These are phyloP conservation scores for Debaryomyces subglobosus DNA, from an alignment of 1,139 yeast species.

Conservation along the genomic window DNA sequence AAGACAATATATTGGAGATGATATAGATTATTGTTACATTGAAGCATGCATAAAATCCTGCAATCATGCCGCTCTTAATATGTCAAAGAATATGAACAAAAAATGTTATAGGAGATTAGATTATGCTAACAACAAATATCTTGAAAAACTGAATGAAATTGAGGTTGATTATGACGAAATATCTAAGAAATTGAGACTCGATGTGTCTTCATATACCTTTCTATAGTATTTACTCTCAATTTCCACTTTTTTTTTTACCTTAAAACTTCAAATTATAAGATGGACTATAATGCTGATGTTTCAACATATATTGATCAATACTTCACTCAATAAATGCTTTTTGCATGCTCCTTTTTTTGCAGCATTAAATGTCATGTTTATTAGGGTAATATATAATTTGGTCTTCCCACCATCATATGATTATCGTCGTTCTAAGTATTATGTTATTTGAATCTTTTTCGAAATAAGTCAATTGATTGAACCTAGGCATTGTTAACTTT, in stretches of 20 bases:
- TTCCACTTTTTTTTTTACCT: not conserved
- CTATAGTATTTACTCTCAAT: not conserved
- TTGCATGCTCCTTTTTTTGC: not conserved
- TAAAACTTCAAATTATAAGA: not conserved
- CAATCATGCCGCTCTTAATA: not conserved
- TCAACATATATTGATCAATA: not conserved
- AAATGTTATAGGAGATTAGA: not conserved
- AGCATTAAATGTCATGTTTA: not conserved
- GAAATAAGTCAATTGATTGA: not conserved
- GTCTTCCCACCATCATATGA: not conserved
- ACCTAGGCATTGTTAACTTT: not conserved
- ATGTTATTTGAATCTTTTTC: too few species aligned
- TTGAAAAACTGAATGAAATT: not conserved
- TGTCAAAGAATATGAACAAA: not conserved
- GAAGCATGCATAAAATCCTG: conserved; percentile 2
- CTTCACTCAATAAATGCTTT: not conserved
- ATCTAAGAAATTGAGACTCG: not conserved
- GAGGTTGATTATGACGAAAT: not conserved
- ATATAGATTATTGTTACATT: not conserved
- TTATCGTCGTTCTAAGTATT: not conserved
- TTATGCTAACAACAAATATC: not conserved
- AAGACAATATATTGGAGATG: not conserved
- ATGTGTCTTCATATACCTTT: not conserved
- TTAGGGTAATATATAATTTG: not conserved
- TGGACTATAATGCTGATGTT: not conserved